Conservation (phyloP, 257 asterid species). For the Rubia yunnanensis region DNA sequence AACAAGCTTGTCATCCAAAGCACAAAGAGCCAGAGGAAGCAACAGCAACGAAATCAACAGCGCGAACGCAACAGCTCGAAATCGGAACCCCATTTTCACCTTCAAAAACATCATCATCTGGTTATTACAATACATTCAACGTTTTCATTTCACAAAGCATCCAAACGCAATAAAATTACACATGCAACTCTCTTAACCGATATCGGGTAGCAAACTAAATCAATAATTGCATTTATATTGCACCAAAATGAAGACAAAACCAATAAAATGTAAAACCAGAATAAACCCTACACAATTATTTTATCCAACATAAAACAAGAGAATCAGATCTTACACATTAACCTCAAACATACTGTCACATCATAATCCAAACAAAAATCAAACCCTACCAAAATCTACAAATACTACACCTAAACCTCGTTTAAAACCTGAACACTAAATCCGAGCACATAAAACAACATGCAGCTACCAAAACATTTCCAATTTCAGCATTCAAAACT, state of each 20-base stretch:
- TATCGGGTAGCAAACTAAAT: not conserved
- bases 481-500: too few species aligned
- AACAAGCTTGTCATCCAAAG: slow-evolving; percentile 59
- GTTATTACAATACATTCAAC: not conserved
- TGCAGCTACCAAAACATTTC: not conserved
- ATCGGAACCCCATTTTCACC: slow-evolving; percentile 51
- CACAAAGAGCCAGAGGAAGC: slow-evolving; percentile 44
- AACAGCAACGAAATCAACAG: slow-evolving; percentile 49
- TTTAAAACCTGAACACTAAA: too few species aligned
- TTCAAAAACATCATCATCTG: slow-evolving; percentile 10
- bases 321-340: not conserved
- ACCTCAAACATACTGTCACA: not conserved
- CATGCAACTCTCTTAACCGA: not conserved
- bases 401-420: not conserved
- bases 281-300: slow-evolving; percentile 7
- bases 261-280: not conserved
- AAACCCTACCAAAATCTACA: not conserved
- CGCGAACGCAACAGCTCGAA: slow-evolving; percentile 23
- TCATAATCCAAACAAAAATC: not conserved
- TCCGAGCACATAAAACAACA: not conserved
- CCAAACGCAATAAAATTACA: not conserved
- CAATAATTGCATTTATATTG: not conserved
- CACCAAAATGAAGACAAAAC: not conserved
- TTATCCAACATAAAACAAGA: not conserved
- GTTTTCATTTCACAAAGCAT: not conserved